Evolutionary conservation across 192 early-diverging fungal genomes (phyloP).

Genomic region (Chytriomyces hyalinus): DNA sequence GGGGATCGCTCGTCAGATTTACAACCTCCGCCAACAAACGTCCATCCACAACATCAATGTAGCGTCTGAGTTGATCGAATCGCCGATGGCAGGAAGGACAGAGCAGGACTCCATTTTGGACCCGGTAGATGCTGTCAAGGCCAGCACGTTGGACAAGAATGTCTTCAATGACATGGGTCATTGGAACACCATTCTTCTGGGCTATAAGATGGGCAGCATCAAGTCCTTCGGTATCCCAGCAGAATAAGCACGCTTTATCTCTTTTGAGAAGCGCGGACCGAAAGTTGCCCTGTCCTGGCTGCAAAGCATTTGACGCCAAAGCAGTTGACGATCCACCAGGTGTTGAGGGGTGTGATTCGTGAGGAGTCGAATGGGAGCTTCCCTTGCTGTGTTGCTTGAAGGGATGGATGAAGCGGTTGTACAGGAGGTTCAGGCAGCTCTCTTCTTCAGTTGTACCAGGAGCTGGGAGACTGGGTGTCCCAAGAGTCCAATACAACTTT

Average conservation of each 20-base stretch:
- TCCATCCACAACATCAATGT: constrained; percentile 17
- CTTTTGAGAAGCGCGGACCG: not conserved
- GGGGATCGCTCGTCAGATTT: constrained; percentile 2
- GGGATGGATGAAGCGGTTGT: constrained; percentile 15
- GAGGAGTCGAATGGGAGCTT: constrained; percentile 22
- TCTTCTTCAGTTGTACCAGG: not conserved
- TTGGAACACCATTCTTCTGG: not conserved
- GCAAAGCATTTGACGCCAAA: constrained; percentile 1
- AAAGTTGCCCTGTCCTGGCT: not conserved
- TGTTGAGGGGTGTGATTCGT: not conserved
- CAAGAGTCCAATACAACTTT: constrained; percentile 12
- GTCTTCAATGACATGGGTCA: not conserved
- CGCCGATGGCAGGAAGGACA: not conserved
- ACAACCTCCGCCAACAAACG: constrained; percentile 26
- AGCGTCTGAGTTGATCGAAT: constrained; percentile 6
- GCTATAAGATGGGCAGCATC: constrained; percentile 20
- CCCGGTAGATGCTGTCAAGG: constrained; percentile 8
- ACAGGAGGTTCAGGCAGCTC: constrained; percentile 11
- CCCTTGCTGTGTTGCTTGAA: not conserved
- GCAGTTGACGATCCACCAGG: constrained; percentile 1
- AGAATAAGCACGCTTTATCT: constrained; percentile 13
- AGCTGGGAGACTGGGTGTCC: constrained; percentile 16
- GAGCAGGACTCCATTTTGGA: constrained; percentile 20
- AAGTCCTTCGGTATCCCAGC: not conserved
- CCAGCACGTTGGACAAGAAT: not conserved